phyloP scores from a whole-genome alignment of 129 eudicot species.

The Pulicaria dysenterica region DNA sequence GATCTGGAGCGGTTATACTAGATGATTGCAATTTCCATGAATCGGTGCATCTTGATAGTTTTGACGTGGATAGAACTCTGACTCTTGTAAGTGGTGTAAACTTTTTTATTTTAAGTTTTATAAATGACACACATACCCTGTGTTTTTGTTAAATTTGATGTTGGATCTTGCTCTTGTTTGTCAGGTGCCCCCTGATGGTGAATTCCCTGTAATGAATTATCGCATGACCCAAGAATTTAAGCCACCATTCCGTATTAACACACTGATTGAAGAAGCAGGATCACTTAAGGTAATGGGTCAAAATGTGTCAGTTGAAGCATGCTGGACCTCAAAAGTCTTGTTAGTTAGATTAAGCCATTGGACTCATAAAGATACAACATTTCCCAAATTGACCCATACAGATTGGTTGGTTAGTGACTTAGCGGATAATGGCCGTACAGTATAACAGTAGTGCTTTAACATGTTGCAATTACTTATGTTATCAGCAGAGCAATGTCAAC shows the following conservation, averaged over 20 bases:
- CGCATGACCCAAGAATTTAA: conserved; percentile 97
- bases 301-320: background rate
- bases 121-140: background rate
- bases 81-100: conserved; percentile 61
- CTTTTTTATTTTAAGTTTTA: background rate
- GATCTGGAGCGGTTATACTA: conserved; percentile 82
- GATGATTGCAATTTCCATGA: conserved; percentile 98
- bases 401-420: conserved; percentile 3
- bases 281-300: conserved; percentile 56
- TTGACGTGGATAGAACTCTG: conserved; percentile 91
- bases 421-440: conserved; percentile 1
- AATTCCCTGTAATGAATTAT: conserved; percentile 96
- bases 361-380: conserved; percentile 11
- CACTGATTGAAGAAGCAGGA: conserved; percentile 93
- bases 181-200: conserved; percentile 96
- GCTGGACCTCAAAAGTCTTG: background rate
- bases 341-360: background rate
- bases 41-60: conserved; percentile 92
- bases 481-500: background rate
- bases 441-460: conserved; percentile 21
- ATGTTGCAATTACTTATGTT: conserved; percentile 16
- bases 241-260: conserved; percentile 82
- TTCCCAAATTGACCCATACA: background rate
- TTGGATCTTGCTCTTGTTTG: conserved; percentile 13
- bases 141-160: conserved; percentile 8